A percentile compares a stretch with the other conserved stretches of the same genome.
phyloP scores from a whole-genome alignment of 2,329 filamentous ascomycete species.

The Sarocladium strictum region DNA sequence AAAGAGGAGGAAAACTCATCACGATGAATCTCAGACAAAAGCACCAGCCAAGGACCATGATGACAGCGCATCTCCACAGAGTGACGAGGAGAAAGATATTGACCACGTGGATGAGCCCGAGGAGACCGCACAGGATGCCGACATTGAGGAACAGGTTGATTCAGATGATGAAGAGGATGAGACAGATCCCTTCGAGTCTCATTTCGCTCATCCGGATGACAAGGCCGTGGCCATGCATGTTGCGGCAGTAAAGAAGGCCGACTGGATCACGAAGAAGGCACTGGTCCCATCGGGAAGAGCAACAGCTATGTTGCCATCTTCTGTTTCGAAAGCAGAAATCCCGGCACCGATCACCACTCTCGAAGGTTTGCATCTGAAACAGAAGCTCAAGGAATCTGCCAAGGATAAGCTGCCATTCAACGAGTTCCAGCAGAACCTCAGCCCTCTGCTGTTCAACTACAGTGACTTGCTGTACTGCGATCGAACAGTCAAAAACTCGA shows the following conservation, averaged over 20 bases:
- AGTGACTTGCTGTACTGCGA: constrained; percentile 73
- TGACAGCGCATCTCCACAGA: constrained; percentile 26
- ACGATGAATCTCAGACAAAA: constrained; percentile 14
- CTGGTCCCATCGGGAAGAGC: constrained; percentile 41
- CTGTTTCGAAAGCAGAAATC: constrained; percentile 25
- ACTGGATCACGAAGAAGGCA: constrained; percentile 45
- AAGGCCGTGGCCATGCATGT: constrained; percentile 49
- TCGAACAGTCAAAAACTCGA: constrained; percentile 62
- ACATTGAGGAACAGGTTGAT: constrained; percentile 28
- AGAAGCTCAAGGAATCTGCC: constrained; percentile 55
- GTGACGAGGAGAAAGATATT: constrained; percentile 37
- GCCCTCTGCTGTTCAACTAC: constrained; percentile 73
- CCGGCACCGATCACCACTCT: constrained; percentile 32
- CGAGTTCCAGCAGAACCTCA: constrained; percentile 57
- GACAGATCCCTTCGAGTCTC: constrained; percentile 70
- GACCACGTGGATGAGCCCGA: constrained; percentile 21
- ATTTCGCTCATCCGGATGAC: constrained; percentile 68
- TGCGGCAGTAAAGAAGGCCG: constrained; percentile 39
- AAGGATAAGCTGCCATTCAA: constrained; percentile 53
- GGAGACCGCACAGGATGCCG: constrained; percentile 18
- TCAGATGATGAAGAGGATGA: constrained; percentile 48
- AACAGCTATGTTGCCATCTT: constrained; percentile 40
- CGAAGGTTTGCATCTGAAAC: constrained; percentile 59
- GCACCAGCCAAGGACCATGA: constrained; percentile 15
- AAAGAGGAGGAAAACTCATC: constrained; percentile 53